Evolutionary conservation across 169 alveolate species (phyloP).

Genomic region (Plasmodium blacklocki): DNA sequence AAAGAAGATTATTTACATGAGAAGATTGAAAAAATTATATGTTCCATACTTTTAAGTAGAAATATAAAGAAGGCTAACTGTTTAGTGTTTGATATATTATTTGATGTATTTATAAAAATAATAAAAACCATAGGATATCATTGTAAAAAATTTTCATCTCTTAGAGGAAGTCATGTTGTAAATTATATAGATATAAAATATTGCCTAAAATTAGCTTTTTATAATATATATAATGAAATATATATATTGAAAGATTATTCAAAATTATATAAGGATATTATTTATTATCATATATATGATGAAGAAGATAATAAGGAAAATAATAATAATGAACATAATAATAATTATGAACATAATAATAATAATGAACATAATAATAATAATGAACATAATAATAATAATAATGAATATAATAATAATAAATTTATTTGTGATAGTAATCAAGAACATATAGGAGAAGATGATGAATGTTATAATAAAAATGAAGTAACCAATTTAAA

Average conservation of each 20-base stretch:
- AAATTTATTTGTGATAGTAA: neutral
- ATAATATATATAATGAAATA: conserved; percentile 49
- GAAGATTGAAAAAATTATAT: conserved; percentile 10
- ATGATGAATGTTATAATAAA: neutral
- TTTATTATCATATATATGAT: conserved; percentile 19
- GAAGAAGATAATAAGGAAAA: neutral
- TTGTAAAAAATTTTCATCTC: conserved; percentile 46
- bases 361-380: neutral
- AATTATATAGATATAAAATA: conserved; percentile 65
- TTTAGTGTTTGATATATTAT: conserved; percentile 30
- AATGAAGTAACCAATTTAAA: neutral
- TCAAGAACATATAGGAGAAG: neutral
- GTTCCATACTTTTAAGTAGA: conserved; percentile 29
- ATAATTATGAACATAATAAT: neutral
- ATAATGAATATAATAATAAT: neutral
- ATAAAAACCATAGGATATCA: conserved; percentile 38
- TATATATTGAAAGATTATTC: conserved; percentile 20
- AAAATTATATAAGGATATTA: neutral
- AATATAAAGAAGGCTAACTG: conserved; percentile 28
- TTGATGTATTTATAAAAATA: conserved; percentile 56
- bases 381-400: neutral
- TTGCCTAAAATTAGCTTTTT: conserved; percentile 32
- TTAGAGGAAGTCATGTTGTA: conserved; percentile 65
- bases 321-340: neutral
- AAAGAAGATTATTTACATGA: conserved; percentile 73